These are phyloP conservation scores for Cnidoscolus chayamansa DNA, from an alignment of 441 rosid species.

Conservation along the genomic window DNA sequence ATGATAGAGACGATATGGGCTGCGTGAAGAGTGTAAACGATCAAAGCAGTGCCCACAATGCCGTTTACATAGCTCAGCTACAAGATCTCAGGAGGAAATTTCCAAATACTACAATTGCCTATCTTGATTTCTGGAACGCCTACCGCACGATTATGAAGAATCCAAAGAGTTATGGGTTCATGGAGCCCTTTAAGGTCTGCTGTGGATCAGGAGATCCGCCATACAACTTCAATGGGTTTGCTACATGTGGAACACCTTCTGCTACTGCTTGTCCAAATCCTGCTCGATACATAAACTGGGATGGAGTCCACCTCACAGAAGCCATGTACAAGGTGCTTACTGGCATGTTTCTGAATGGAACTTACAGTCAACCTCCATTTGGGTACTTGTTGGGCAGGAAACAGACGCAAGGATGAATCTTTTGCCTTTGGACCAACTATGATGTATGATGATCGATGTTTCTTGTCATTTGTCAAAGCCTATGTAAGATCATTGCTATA, in stretches of 20 bases:
- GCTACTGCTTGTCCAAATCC: slow-evolving; percentile 51
- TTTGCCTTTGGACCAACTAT: background rate
- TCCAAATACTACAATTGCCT: slow-evolving; percentile 53
- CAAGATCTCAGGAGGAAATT: slow-evolving; percentile 46
- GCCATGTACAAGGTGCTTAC: slow-evolving; percentile 69
- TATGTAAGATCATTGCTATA: background rate
- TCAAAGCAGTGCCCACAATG: slow-evolving; percentile 50
- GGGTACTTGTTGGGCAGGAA: slow-evolving; percentile 42
- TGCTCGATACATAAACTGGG: slow-evolving; percentile 76
- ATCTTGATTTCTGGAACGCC: slow-evolving; percentile 81
- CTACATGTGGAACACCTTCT: slow-evolving; percentile 51
- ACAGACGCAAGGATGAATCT: slow-evolving; percentile 17
- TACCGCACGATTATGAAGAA: slow-evolving; percentile 46
- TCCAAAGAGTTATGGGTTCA: slow-evolving; percentile 56
- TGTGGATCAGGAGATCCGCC: slow-evolving; percentile 71
- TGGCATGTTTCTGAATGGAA: slow-evolving; percentile 58
- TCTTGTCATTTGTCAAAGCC: background rate
- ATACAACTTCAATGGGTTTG: slow-evolving; percentile 58
- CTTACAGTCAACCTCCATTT: slow-evolving; percentile 59
- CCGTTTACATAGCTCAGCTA: slow-evolving; percentile 40
- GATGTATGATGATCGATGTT: background rate
- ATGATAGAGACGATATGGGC: slow-evolving; percentile 69
- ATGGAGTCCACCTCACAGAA: slow-evolving; percentile 93
- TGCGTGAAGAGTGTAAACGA: slow-evolving; percentile 67
- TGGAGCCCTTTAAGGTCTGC: slow-evolving; percentile 69